These are phyloP conservation scores for Paratinospora sagittata DNA, from an alignment of 164 flowering plant species.

Conservation along the genomic window DNA sequence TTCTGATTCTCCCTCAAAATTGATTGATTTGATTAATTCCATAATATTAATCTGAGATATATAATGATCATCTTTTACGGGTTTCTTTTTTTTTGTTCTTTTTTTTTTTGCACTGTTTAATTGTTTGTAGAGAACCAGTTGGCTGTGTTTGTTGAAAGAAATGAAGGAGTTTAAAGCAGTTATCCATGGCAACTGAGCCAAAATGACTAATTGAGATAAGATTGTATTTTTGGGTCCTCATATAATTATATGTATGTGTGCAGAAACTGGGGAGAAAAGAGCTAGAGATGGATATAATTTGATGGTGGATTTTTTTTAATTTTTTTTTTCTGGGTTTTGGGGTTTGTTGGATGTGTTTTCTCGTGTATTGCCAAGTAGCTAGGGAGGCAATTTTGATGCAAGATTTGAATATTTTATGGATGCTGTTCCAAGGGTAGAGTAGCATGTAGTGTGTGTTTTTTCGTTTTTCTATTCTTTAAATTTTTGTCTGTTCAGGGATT, in stretches of 20 bases:
- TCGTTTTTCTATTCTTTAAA: background rate
- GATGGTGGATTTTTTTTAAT: background rate
- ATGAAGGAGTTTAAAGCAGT: no score
- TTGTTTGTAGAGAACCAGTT: background rate
- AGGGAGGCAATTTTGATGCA: background rate
- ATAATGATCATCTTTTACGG: background rate
- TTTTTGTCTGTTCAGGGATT: slow-evolving; percentile 2
- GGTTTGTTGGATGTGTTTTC: slow-evolving; percentile 2
- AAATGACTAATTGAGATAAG: no score
- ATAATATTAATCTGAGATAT: no score
- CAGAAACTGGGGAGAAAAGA: background rate
- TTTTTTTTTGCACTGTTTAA: no score
- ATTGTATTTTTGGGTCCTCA: no score
- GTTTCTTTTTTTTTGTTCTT: background rate
- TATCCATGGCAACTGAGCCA: no score
- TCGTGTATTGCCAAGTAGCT: background rate
- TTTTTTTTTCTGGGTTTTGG: background rate
- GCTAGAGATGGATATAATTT: background rate
- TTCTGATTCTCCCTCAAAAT: background rate
- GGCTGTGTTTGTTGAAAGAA: no score
- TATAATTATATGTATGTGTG: no score
- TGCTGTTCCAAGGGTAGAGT: no score
- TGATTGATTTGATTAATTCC: background rate
- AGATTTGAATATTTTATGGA: no score
- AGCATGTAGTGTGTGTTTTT: no score